phyloP scores from a whole-genome alignment of 208 protist species.

The Leishmania martiniquensis region DNA sequence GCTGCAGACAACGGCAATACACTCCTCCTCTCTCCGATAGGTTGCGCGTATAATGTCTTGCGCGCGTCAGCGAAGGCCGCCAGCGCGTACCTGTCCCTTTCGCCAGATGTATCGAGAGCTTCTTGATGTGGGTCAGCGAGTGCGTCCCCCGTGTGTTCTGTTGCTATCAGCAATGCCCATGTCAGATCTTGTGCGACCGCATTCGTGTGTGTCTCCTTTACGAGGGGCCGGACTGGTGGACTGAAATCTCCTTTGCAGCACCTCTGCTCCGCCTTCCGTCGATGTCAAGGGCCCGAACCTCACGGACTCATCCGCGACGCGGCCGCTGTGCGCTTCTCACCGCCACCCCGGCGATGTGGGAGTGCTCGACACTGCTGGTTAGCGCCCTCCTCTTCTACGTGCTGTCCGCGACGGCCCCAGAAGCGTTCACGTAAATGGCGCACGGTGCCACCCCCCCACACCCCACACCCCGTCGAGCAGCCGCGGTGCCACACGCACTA shows the following conservation, averaged over 20 bases:
- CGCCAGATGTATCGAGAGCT: background rate
- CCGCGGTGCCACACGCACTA: conserved; percentile 49
- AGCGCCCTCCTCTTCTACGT: background rate
- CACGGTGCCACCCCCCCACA: background rate
- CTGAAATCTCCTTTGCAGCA: background rate
- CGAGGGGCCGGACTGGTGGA: background rate
- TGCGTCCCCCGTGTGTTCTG: background rate
- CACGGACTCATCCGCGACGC: background rate
- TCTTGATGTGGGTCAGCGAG: background rate
- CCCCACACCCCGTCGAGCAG: conserved; percentile 6
- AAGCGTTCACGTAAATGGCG: background rate
- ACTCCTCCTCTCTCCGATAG: too few species aligned
- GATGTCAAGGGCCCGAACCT: background rate
- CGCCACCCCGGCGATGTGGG: background rate
- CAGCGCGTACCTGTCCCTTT: too few species aligned
- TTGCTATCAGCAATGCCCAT: background rate
- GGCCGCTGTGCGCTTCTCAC: background rate
- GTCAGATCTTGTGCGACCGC: background rate
- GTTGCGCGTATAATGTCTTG: too few species aligned
- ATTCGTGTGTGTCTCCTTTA: background rate
- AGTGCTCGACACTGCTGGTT: background rate
- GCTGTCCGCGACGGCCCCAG: background rate
- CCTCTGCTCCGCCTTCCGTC: background rate
- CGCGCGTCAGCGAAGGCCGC: too few species aligned
- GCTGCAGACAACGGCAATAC: too few species aligned